Evolutionary conservation across 345 rosid species (phyloP), one percentile per base, ranked within the genome.

Genomic region (Turnera subulata): DNA sequence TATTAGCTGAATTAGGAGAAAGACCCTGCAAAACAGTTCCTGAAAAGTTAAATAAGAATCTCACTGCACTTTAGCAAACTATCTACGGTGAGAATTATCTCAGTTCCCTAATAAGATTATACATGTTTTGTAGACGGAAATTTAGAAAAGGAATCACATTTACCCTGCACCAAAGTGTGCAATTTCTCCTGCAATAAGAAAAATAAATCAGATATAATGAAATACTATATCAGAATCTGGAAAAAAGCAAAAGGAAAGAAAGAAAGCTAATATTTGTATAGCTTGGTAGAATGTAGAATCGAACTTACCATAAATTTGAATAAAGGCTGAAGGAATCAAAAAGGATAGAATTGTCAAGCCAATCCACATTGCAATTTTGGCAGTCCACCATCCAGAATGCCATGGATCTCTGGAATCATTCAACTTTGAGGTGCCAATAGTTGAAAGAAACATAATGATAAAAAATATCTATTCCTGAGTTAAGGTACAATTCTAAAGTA

Each of bases 151-250:
- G 63, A 72, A 61, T 38, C 55, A 48, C 46, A 32, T 13, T 65
- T 91, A 92, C 96, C 98, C 96, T 62, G 98, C 98, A 68, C 98
- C 98, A 76, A 92, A 92, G 83, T 84, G 98, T 16, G 96, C 95
- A 62, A 92, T 70, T 72, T 89, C 93, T 57, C 98, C 98, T 91
- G 84, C 76, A 26, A 50, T 39, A 25, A 14, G 44, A 23, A 15
- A 42, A 8, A 15, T 2, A 40, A 15, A 42, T 42, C n/a, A 42
- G 45, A 8, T 6, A 18, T 19, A n/a, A n/a, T 21, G 53, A 49
- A 23, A 49, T 49, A 2, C 32, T 49, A 13, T 23, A 49, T 29
- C 35, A 13, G 4, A n/a, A n/a, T n/a, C n/a, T n/a, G n/a, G n/a
- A n/a, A n/a, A n/a, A n/a, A n/a, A n/a, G n/a, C n/a, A n/a, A n/a